Base-by-base conservation (phyloP, 192 early-diverging fungal species). In the Podila epicladia region DNA sequence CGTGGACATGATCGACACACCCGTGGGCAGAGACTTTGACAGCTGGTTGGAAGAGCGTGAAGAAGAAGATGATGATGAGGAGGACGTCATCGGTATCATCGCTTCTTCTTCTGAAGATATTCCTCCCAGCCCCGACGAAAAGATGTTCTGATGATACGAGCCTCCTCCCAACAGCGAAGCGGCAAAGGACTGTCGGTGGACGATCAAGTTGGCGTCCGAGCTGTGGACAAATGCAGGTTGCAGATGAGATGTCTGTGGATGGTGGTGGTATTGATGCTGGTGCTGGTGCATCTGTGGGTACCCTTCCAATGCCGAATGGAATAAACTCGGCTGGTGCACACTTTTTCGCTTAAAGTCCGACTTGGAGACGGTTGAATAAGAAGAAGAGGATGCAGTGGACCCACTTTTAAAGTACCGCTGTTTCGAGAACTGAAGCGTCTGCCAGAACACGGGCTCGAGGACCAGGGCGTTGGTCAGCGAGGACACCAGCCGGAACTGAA, bases 371-470 rank as follows among this genome's bases (percentile, higher is more conserved):
- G 35, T 9, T 37, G 17, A 20, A 15, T 4, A 53, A 32, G 32
- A 32, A 24, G 22, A 49, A 9, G 15, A 22, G 11, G 13, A 19
- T 3, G 26, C 4, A 26, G 1, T 9, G 17, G 20, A 22, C 5
- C 61, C 38, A n/a, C 22, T 28, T 38, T 65, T 67, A 50, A 64
- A 58, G 24, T 26, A 58, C 9, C 15, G 64, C 37, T 61, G 62
- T 32, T 62, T 64, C 26, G 65, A 68, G n/a, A 72, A 71, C 6
- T 24, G 35, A 13, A 79, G 50, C 26, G 26, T 41, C 17, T 22
- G 53, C 75, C 75, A 79, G 61, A 79, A 79, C 0, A 29, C 12
- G 9, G 75, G 75, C 26, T 79, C 75, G 33, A 79, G 63, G 6
- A 79, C 65, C 3, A 79, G 65, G 7, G 69, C 37, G 28, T 72